Evolutionary conservation across 495 filamentous ascomycete genomes (phyloP).

Genomic region (Penicillium steckii): DNA sequence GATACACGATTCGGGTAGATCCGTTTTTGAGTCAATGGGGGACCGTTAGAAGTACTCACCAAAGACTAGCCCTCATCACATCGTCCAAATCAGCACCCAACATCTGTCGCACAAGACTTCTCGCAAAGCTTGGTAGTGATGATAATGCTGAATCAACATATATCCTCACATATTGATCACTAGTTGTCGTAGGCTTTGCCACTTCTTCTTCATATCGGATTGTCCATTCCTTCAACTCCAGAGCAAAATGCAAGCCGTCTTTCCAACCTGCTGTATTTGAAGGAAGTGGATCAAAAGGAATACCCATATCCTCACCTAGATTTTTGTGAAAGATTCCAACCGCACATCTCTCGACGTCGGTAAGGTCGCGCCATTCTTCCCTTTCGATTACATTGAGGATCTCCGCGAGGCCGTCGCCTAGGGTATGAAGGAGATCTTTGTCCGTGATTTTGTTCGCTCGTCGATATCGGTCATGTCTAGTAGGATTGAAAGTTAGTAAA

Average conservation of each 20-base stretch:
- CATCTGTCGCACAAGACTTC: conserved; percentile 19
- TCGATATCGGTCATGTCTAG: conserved; percentile 35
- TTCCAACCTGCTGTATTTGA: conserved; percentile 36
- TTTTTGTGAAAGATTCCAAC: conserved; percentile 35
- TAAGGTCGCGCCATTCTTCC: conserved; percentile 45
- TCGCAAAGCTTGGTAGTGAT: conserved; percentile 19
- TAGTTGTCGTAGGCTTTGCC: conserved; percentile 23
- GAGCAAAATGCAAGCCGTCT: conserved; percentile 54
- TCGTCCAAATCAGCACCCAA: conserved; percentile 25
- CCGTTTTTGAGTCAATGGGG: too few species aligned
- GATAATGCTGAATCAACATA: conserved; percentile 29
- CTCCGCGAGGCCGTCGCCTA: conserved; percentile 39
- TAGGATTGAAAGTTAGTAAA: not conserved
- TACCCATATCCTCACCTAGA: conserved; percentile 42
- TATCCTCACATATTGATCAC: conserved; percentile 28
- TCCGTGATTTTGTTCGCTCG: conserved; percentile 38
- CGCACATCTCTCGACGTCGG: conserved; percentile 31
- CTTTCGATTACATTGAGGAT: conserved; percentile 27
- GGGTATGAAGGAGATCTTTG: conserved; percentile 44
- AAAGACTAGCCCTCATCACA: conserved; percentile 23
- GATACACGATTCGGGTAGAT: too few species aligned
- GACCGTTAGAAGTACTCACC: conserved; percentile 13
- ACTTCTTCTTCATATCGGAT: conserved; percentile 42
- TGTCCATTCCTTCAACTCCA: conserved; percentile 50
- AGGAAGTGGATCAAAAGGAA: conserved; percentile 28